Evolutionary conservation across 139 green algal species (phyloP).

Genomic region (Pedinophyceae sp.): DNA sequence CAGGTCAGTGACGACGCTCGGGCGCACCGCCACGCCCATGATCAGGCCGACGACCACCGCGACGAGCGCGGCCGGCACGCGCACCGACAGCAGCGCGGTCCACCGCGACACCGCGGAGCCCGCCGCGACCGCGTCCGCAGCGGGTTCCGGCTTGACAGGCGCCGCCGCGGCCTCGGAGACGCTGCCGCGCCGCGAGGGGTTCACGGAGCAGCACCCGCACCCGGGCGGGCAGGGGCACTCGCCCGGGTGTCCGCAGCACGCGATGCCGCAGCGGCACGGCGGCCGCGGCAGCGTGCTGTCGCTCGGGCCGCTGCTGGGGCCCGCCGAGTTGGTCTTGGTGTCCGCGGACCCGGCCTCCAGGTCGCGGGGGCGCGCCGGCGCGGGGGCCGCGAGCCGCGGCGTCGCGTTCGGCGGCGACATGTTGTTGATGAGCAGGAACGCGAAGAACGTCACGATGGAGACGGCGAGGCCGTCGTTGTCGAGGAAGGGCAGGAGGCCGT

Average conservation of each 20-base stretch:
- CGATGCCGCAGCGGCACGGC: neutral
- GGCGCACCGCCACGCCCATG: slow-evolving; percentile 16
- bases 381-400: too few species aligned
- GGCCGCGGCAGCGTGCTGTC: too few species aligned
- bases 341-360: too few species aligned
- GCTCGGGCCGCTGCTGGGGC: too few species aligned
- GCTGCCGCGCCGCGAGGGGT: slow-evolving; percentile 17
- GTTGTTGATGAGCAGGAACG: slow-evolving; percentile 22
- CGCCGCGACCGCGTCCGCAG: neutral
- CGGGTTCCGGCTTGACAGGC: too few species aligned
- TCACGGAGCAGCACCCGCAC: slow-evolving; percentile 23
- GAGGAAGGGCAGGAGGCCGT: neutral
- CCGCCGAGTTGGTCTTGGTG: too few species aligned
- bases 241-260: too few species aligned
- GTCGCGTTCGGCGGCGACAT: too few species aligned
- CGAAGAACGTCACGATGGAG: slow-evolving; percentile 8
- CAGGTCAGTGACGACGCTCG: slow-evolving; percentile 19
- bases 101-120: neutral
- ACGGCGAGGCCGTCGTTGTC: neutral
- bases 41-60: slow-evolving; percentile 40
- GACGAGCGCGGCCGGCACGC: slow-evolving; percentile 45
- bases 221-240: slow-evolving; percentile 15
- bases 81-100: too few species aligned
- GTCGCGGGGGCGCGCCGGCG: too few species aligned
- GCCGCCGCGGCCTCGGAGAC: too few species aligned